These are phyloP conservation scores for Tetrapisispora arboricola DNA, from an alignment of 805 yeast species.

Conservation along the genomic window DNA sequence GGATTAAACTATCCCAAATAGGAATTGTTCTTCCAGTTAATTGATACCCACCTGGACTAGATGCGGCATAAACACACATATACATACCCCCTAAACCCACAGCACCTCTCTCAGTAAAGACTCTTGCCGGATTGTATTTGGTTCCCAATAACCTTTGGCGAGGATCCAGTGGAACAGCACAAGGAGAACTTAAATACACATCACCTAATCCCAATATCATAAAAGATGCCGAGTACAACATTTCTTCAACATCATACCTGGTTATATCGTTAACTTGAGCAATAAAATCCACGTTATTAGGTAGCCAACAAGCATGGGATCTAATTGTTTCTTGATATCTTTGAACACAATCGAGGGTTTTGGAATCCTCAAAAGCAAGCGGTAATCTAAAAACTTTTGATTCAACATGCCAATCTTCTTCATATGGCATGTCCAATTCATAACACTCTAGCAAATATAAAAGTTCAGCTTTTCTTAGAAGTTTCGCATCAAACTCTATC, in stretches of 20 bases:
- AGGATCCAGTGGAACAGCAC: slow-evolving; percentile 97
- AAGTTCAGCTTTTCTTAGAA: slow-evolving; percentile 51
- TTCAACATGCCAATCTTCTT: slow-evolving; percentile 75
- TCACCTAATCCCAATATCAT: slow-evolving; percentile 94
- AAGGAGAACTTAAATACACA: slow-evolving; percentile 95
- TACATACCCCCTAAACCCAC: slow-evolving; percentile 98
- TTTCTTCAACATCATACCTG: slow-evolving; percentile 65
- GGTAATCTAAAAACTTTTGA: slow-evolving; percentile 80
- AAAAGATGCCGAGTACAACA: slow-evolving; percentile 83
- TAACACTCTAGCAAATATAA: slow-evolving; percentile 57
- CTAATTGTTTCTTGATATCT: slow-evolving; percentile 92
- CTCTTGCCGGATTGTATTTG: slow-evolving; percentile 92
- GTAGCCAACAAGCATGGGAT: slow-evolving; percentile 92
- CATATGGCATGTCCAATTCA: slow-evolving; percentile 64
- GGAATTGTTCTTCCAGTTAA: slow-evolving; percentile 94
- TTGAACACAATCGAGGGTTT: slow-evolving; percentile 79
- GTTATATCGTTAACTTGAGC: slow-evolving; percentile 77
- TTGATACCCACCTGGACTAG: slow-evolving; percentile 98
- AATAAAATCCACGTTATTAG: slow-evolving; percentile 92
- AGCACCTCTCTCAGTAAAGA: slow-evolving; percentile 92
- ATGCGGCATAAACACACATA: slow-evolving; percentile 98
- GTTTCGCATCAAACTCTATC: slow-evolving; percentile 65
- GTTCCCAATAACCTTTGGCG: slow-evolving; percentile 87
- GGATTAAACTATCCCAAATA: slow-evolving; percentile 88
- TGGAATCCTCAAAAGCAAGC: slow-evolving; percentile 91